These are phyloP conservation scores for Golubevia pallescens DNA, from an alignment of 1,284 basidiomycete species.

Conservation along the genomic window DNA sequence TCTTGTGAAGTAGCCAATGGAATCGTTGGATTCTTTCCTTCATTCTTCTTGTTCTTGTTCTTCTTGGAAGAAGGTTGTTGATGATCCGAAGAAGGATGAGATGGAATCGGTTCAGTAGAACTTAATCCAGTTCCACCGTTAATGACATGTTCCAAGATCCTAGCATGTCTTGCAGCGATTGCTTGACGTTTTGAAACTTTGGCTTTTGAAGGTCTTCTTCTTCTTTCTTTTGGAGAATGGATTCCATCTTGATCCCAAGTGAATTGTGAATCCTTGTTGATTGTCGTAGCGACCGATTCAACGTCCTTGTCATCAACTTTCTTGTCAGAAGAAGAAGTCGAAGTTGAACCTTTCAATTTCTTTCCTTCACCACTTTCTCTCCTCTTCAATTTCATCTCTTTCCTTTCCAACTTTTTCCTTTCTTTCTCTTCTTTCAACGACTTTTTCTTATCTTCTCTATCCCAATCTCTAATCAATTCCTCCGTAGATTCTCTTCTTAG, in stretches of 20 bases:
- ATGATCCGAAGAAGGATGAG: constrained; percentile 17
- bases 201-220: constrained; percentile 26
- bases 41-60: constrained; percentile 12
- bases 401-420: too few relatives aligned
- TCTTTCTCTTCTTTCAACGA: too few relatives aligned
- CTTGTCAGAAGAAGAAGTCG: too few relatives aligned
- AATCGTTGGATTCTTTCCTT: constrained; percentile 13
- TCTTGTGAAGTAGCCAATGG: constrained; percentile 26
- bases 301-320: too few relatives aligned
- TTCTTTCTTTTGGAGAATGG: constrained; percentile 13
- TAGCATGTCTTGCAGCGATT: constrained; percentile 41
- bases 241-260: constrained; percentile 30
- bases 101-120: constrained; percentile 8
- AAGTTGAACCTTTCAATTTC: too few relatives aligned
- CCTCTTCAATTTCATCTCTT: too few relatives aligned
- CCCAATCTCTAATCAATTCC: too few relatives aligned
- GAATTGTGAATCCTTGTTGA: constrained; percentile 23
- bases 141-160: constrained; percentile 44
- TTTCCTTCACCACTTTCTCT: too few relatives aligned
- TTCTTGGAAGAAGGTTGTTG: constrained; percentile 13
- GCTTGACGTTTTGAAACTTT: constrained; percentile 38
- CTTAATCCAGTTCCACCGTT: constrained; percentile 30
- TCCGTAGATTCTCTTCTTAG: too few relatives aligned
- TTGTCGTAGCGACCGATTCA: neutral
- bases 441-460: too few relatives aligned